A percentile compares a stretch with the other conserved stretches of the same genome.
phyloP scores from a whole-genome alignment of 495 filamentous ascomycete species.

The Zalerion maritima region DNA sequence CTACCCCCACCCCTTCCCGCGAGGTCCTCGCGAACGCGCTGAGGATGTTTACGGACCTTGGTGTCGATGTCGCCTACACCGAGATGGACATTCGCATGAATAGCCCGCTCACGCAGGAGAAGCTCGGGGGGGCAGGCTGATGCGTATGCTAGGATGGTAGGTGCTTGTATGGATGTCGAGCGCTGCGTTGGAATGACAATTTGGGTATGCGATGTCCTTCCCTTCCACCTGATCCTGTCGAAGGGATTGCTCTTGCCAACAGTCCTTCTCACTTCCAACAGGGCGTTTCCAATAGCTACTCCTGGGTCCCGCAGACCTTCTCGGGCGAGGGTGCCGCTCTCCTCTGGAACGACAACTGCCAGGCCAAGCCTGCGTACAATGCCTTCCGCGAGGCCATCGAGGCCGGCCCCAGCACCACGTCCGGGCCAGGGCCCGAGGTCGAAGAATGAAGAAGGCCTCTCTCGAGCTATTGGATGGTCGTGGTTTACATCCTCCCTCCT shows the following conservation, averaged over 20 bases:
- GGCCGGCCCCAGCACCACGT: too few species aligned
- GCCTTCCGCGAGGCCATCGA: too few species aligned
- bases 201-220: slow-evolving; percentile 29
- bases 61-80: slow-evolving; percentile 36
- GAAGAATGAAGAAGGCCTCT: too few species aligned
- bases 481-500: too few species aligned
- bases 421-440: too few species aligned
- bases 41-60: slow-evolving; percentile 23
- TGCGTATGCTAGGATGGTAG: slow-evolving; percentile 30
- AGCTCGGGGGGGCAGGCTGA: slow-evolving; percentile 33
- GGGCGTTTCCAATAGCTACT: too few species aligned
- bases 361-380: slow-evolving; percentile 33
- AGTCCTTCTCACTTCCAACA: too few species aligned
- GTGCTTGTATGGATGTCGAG: slow-evolving; percentile 31
- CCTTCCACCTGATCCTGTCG: too few species aligned
- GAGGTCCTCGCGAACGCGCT: slow-evolving; percentile 21
- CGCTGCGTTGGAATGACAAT: slow-evolving; percentile 43
- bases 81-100: slow-evolving; percentile 35
- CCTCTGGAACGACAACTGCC: slow-evolving; percentile 28
- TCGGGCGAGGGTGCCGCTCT: slow-evolving; percentile 28
- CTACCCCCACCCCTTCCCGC: slow-evolving; percentile 3
- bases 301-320: slow-evolving; percentile 32
- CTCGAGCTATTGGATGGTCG: too few species aligned
- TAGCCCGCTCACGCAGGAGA: slow-evolving; percentile 18
- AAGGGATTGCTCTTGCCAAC: too few species aligned